Evolutionary conservation across 208 protist species (phyloP).

Genomic region (Strigomonas galati): DNA sequence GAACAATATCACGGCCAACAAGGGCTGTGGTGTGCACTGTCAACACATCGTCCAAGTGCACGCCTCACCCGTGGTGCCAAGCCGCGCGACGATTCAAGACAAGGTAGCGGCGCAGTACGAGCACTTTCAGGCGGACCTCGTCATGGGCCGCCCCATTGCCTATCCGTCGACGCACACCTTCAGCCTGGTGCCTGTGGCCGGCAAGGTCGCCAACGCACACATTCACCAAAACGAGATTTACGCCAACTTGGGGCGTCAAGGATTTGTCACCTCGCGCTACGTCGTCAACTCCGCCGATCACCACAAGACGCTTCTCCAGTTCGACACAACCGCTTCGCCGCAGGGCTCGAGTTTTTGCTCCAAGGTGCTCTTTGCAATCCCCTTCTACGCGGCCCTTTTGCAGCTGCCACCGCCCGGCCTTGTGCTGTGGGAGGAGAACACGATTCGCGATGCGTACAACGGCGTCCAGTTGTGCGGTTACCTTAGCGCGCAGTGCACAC

Average conservation of each 20-base stretch:
- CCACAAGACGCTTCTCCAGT: slow-evolving; percentile 49
- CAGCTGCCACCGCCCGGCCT: slow-evolving; percentile 49
- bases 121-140: slow-evolving; percentile 34
- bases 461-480: slow-evolving; percentile 59
- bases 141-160: slow-evolving; percentile 15
- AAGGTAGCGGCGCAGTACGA: slow-evolving; percentile 37
- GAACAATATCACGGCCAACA: slow-evolving; percentile 62
- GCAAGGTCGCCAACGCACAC: slow-evolving; percentile 43
- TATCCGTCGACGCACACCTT: slow-evolving; percentile 26
- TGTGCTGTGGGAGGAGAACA: slow-evolving; percentile 69
- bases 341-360: slow-evolving; percentile 54
- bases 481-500: slow-evolving; percentile 36
- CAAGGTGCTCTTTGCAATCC: slow-evolving; percentile 49
- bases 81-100: slow-evolving; percentile 30
- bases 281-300: slow-evolving; percentile 44
- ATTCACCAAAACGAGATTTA: slow-evolving; percentile 60
- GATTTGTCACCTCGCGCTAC: slow-evolving; percentile 63
- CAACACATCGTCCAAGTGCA: slow-evolving; percentile 63
- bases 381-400: slow-evolving; percentile 52
- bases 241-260: slow-evolving; percentile 44
- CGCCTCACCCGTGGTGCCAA: slow-evolving; percentile 30
- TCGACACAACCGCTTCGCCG: slow-evolving; percentile 56
- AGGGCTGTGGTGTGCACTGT: slow-evolving; percentile 44
- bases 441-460: slow-evolving; percentile 32
- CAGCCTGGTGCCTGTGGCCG: slow-evolving; percentile 22